These are phyloP conservation scores for Elsinoe ampelina DNA, from an alignment of 2,329 filamentous ascomycete genomes.

Conservation along the genomic window DNA sequence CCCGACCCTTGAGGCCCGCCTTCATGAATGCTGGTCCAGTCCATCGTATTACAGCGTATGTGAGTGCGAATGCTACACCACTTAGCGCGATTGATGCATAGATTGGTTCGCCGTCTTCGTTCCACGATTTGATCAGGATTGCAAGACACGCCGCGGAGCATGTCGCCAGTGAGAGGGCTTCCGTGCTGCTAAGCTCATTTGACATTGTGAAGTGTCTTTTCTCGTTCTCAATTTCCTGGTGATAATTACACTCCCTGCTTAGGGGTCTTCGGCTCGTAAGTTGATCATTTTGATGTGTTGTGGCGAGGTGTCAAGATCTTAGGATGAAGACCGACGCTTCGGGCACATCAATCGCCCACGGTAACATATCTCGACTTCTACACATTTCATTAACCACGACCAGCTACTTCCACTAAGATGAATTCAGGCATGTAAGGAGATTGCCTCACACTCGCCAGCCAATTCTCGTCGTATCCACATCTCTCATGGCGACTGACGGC, in stretches of 20 bases:
- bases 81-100: constrained; percentile 82
- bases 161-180: constrained; percentile 50
- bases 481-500: background rate
- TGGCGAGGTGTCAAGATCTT: background rate
- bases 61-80: constrained; percentile 69
- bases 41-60: constrained; percentile 85
- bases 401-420: no score
- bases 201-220: constrained; percentile 1
- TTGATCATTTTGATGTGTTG: background rate
- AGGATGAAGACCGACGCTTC: background rate
- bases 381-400: no score
- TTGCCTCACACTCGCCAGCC: no score
- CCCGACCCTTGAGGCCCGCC: constrained; percentile 79
- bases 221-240: background rate
- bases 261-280: background rate
- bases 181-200: constrained; percentile 39
- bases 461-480: no score
- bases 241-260: background rate
- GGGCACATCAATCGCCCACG: no score
- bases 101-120: constrained; percentile 78
- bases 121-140: constrained; percentile 71
- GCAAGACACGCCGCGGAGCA: constrained; percentile 61
- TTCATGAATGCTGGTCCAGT: constrained; percentile 81
- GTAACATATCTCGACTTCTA: no score
- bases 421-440: no score